These are phyloP conservation scores for Mycena alexandri DNA, from an alignment of 768 basidiomycete genomes.

Conservation along the genomic window DNA sequence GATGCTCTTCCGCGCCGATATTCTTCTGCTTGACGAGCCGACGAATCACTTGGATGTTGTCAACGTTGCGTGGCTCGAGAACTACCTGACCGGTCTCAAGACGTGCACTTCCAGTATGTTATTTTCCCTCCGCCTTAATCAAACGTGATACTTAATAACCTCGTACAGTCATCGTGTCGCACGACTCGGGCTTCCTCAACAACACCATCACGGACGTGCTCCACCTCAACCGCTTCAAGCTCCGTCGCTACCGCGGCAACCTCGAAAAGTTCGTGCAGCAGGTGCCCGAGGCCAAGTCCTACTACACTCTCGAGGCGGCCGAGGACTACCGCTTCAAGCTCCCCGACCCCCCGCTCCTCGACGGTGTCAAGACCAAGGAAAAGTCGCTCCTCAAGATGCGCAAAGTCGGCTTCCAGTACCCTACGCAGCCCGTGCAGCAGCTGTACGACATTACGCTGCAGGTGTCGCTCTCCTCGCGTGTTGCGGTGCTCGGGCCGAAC, in stretches of 20 bases:
- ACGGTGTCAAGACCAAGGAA: slow-evolving; percentile 99
- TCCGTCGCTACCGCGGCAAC: slow-evolving; percentile 95
- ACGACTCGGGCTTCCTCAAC: slow-evolving; percentile 98
- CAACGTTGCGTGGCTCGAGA: slow-evolving; percentile 98
- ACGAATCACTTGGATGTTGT: slow-evolving; percentile 98
- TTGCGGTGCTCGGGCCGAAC: slow-evolving; percentile 98
- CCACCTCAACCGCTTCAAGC: slow-evolving; percentile 98
- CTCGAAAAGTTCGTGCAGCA: slow-evolving; percentile 93
- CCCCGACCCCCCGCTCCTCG: slow-evolving; percentile 95
- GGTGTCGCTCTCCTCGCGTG: slow-evolving; percentile 98
- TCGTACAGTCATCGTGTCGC: slow-evolving; percentile 90
- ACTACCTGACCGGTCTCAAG: slow-evolving; percentile 88
- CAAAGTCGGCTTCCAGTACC: slow-evolving; percentile 97
- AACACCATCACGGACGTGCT: slow-evolving; percentile 98
- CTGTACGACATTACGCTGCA: slow-evolving; percentile 95
- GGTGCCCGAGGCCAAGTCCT: slow-evolving; percentile 97
- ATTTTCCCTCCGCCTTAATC: slow-evolving; percentile 11
- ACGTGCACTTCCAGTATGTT: slow-evolving; percentile 90
- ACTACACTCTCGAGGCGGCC: slow-evolving; percentile 95
- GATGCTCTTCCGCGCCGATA: slow-evolving; percentile 98
- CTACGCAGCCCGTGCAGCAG: slow-evolving; percentile 86
- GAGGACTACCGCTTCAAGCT: slow-evolving; percentile 99
- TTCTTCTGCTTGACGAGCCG: slow-evolving; percentile 95
- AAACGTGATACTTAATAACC: slow-evolving; percentile 31
- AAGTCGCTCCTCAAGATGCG: slow-evolving; percentile 98